phyloP scores from a whole-genome alignment of 2,329 filamentous ascomycete species.

The Ophiostoma novo-ulmi region DNA sequence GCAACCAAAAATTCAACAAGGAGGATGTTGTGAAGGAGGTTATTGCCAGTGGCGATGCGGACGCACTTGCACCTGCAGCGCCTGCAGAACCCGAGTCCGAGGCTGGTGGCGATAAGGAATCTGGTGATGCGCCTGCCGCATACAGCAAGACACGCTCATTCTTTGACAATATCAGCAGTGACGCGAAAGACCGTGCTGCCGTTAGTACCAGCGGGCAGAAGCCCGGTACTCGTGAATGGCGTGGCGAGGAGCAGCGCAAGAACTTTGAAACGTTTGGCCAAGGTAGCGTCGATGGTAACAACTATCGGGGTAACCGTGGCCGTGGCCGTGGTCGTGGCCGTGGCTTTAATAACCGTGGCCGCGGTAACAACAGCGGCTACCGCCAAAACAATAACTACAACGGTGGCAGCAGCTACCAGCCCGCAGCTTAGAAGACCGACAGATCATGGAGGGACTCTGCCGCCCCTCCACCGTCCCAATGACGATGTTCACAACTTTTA shows the following conservation, averaged over 20 bases:
- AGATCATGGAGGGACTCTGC: neutral
- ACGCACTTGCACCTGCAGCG: conserved; percentile 32
- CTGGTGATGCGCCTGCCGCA: conserved; percentile 41
- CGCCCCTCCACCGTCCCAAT: neutral
- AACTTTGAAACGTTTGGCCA: conserved; percentile 91
- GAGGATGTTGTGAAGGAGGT: conserved; percentile 84
- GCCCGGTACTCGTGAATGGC: conserved; percentile 46
- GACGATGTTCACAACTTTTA: neutral
- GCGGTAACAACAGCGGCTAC: conserved; percentile 54
- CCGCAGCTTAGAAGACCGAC: neutral
- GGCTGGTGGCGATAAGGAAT: conserved; percentile 14
- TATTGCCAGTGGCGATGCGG: conserved; percentile 49
- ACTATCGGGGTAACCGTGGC: conserved; percentile 70
- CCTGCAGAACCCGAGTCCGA: conserved; percentile 29
- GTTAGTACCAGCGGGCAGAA: conserved; percentile 50
- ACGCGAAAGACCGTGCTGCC: conserved; percentile 81
- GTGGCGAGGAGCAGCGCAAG: conserved; percentile 12
- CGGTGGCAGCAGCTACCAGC: neutral
- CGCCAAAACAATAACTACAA: conserved; percentile 24
- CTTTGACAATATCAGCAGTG: conserved; percentile 97
- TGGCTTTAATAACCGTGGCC: conserved; percentile 49
- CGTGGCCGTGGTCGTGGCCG: conserved; percentile 69
- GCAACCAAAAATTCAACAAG: conserved; percentile 86
- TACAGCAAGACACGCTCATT: conserved; percentile 91
- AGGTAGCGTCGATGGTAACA: conserved; percentile 81